These are phyloP conservation scores for Myxozyma melibiosi DNA, from an alignment of 805 yeast genomes.

Conservation along the genomic window DNA sequence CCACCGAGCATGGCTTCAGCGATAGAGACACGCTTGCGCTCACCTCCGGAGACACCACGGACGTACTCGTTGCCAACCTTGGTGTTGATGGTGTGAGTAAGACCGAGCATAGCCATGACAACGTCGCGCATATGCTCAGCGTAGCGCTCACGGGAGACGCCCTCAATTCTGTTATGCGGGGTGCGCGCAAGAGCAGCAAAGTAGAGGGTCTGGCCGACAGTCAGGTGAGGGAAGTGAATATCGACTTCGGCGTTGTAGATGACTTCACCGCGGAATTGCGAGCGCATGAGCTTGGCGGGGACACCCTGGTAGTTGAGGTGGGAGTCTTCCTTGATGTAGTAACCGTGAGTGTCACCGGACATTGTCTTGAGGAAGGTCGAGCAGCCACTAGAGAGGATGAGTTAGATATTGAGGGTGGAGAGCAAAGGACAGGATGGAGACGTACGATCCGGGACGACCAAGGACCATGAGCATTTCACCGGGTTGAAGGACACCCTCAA, in stretches of 20 bases:
- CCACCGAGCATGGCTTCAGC: slow-evolving; percentile 53
- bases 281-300: slow-evolving; percentile 49
- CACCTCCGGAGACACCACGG: slow-evolving; percentile 64
- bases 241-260: slow-evolving; percentile 68
- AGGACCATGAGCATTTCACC: slow-evolving; percentile 73
- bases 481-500: slow-evolving; percentile 60
- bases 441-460: slow-evolving; percentile 66
- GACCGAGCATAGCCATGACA: slow-evolving; percentile 51
- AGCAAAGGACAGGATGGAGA: slow-evolving; percentile 14
- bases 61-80: slow-evolving; percentile 51
- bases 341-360: slow-evolving; percentile 60
- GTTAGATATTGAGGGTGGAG: not conserved
- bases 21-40: slow-evolving; percentile 57
- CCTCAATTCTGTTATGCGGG: slow-evolving; percentile 58
- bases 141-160: slow-evolving; percentile 53
- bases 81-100: slow-evolving; percentile 48
- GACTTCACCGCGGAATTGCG: slow-evolving; percentile 61
- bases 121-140: slow-evolving; percentile 55
- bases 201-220: slow-evolving; percentile 61
- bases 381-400: slow-evolving; percentile 56
- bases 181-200: slow-evolving; percentile 59
- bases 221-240: slow-evolving; percentile 61
- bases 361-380: slow-evolving; percentile 61
- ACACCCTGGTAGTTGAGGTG: slow-evolving; percentile 47
- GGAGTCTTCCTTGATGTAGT: slow-evolving; percentile 50